Percentiles rank a stretch among this genome's conserved stretches.
These are phyloP conservation scores for Yamadazyma paraphyllophila DNA, from an alignment of 805 yeast genomes.

Conservation along the genomic window DNA sequence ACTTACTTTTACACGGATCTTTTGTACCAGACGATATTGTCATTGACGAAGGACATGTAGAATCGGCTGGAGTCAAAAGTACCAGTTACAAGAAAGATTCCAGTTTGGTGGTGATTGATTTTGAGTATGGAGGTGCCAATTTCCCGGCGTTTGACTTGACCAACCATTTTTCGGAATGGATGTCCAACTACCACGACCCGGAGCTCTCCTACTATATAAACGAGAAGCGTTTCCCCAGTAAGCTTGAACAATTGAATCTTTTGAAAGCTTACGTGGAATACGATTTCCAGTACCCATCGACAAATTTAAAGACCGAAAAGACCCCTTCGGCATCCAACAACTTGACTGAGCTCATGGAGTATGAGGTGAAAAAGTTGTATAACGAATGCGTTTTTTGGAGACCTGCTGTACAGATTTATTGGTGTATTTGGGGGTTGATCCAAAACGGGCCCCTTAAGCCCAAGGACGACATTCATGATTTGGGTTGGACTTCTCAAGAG, in stretches of 20 bases:
- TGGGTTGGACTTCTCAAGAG: slow-evolving; percentile 19
- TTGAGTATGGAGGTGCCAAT: slow-evolving; percentile 92
- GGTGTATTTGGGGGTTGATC: slow-evolving; percentile 93
- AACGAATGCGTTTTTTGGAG: slow-evolving; percentile 77
- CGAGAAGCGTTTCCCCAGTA: slow-evolving; percentile 59
- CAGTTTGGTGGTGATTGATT: slow-evolving; percentile 88
- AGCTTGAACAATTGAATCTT: slow-evolving; percentile 66
- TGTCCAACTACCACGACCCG: slow-evolving; percentile 82
- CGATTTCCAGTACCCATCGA: slow-evolving; percentile 38
- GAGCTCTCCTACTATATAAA: slow-evolving; percentile 51
- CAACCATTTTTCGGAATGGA: slow-evolving; percentile 96
- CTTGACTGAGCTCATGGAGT: slow-evolving; percentile 31
- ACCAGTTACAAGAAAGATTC: slow-evolving; percentile 34
- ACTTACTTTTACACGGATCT: slow-evolving; percentile 62
- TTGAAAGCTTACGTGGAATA: slow-evolving; percentile 76
- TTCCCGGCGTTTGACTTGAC: slow-evolving; percentile 87
- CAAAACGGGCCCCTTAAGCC: slow-evolving; percentile 54
- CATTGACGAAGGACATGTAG: slow-evolving; percentile 5
- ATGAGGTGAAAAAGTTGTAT: slow-evolving; percentile 50
- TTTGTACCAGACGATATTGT: slow-evolving; percentile 50
- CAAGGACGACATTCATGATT: slow-evolving; percentile 12
- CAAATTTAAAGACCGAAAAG: slow-evolving; percentile 25
- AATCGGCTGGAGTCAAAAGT: slow-evolving; percentile 18
- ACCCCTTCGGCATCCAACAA: slow-evolving; percentile 12
- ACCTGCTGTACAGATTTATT: slow-evolving; percentile 69